Conservation (phyloP, 305 asterid genomes). For the Stenogyne calaminthoides region DNA sequence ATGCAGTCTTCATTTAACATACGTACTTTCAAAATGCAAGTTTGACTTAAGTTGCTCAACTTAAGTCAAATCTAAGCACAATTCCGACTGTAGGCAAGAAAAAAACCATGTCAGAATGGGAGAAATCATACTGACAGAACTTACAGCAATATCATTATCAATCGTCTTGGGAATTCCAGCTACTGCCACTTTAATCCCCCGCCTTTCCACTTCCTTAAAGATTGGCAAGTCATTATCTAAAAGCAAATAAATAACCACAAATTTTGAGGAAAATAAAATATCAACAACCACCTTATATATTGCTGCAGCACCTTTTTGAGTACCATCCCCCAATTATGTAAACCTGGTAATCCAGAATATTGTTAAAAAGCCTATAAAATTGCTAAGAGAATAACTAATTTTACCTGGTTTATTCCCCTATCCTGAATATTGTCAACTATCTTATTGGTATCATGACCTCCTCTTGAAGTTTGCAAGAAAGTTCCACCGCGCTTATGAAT, state of each 20-base stretch:
- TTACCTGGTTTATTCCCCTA: slow-evolving; percentile 92
- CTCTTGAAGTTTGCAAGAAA: slow-evolving; percentile 88
- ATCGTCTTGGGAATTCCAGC: slow-evolving; percentile 83
- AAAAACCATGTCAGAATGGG: slow-evolving; percentile 1
- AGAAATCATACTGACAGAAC: slow-evolving; percentile 26
- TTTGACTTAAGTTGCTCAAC: slow-evolving; percentile 15
- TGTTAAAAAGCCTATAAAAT: slow-evolving; percentile 19
- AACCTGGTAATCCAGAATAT: slow-evolving; percentile 52
- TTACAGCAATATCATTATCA: slow-evolving; percentile 69
- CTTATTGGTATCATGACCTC: slow-evolving; percentile 95
- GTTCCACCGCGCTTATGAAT: slow-evolving; percentile 98
- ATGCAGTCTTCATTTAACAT: neutral
- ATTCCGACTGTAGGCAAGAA: slow-evolving; percentile 20
- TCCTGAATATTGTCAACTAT: slow-evolving; percentile 95
- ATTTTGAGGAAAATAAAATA: slow-evolving; percentile 23
- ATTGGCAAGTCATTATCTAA: slow-evolving; percentile 25
- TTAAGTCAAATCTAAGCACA: neutral
- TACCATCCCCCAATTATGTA: slow-evolving; percentile 98
- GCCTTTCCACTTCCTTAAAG: slow-evolving; percentile 81
- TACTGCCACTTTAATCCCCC: slow-evolving; percentile 85
- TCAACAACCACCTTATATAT: slow-evolving; percentile 63
- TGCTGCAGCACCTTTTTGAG: slow-evolving; percentile 94
- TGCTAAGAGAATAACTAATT: slow-evolving; percentile 8
- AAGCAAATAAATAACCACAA: slow-evolving; percentile 19
- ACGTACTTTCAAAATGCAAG: slow-evolving; percentile 14